phyloP scores from a whole-genome alignment of 139 green algal genomes.

The Micromonas commoda region DNA sequence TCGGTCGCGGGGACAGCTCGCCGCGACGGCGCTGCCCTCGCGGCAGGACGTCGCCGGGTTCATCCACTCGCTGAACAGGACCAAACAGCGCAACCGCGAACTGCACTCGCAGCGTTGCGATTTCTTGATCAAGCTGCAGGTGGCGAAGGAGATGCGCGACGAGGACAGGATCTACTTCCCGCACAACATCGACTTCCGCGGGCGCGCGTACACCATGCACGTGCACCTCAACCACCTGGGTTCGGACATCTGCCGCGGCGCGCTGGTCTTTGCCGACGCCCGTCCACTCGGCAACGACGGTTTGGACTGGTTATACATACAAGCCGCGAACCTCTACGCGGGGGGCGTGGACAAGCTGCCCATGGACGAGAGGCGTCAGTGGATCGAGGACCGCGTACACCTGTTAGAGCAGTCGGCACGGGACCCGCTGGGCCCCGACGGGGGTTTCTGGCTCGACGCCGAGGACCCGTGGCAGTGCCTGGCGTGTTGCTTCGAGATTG shows the following conservation, averaged over 20 bases:
- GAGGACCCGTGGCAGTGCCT: conserved; percentile 90
- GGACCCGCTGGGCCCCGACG: conserved; percentile 38
- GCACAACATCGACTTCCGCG: conserved; percentile 91
- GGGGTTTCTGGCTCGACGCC: conserved; percentile 65
- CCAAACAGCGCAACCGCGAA: background rate
- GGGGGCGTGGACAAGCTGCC: conserved; percentile 76
- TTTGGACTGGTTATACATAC: conserved; percentile 70
- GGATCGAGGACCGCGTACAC: conserved; percentile 46
- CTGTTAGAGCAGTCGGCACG: conserved; percentile 55
- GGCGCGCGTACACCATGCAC: conserved; percentile 91
- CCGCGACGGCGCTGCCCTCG: background rate
- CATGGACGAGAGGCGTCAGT: conserved; percentile 57
- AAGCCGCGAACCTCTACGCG: conserved; percentile 74
- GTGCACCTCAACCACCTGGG: conserved; percentile 91
- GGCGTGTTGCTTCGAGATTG: conserved; percentile 81
- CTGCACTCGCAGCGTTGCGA: conserved; percentile 42
- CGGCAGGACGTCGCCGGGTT: background rate
- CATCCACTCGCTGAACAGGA: background rate
- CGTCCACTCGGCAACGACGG: conserved; percentile 65
- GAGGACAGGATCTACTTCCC: conserved; percentile 70
- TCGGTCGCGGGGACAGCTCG: background rate
- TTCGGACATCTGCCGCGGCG: conserved; percentile 68
- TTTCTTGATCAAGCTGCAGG: conserved; percentile 51
- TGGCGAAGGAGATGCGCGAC: conserved; percentile 45
- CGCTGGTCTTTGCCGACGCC: conserved; percentile 55